A percentile compares a stretch with the other conserved stretches of the same genome.
Evolutionary conservation across 768 basidiomycete genomes (phyloP).

Genomic region (Mycena pura): DNA sequence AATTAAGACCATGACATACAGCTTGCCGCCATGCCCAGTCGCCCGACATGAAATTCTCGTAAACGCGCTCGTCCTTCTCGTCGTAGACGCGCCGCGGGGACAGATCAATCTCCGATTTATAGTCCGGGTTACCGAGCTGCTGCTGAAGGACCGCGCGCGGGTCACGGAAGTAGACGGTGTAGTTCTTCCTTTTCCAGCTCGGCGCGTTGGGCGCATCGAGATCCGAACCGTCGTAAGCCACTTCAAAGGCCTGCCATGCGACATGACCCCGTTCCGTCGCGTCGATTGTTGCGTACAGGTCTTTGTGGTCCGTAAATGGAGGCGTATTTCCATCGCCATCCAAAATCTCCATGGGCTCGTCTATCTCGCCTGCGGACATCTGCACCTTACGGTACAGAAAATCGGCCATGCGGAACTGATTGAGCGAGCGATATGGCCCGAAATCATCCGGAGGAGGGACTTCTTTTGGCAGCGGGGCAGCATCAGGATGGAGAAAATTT

Average conservation of each 20-base stretch:
- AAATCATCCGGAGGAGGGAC: no score
- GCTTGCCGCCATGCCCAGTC: conserved; percentile 35
- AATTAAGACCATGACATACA: conserved; percentile 29
- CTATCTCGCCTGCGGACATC: no score
- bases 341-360: no score
- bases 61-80: background rate
- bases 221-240: conserved; percentile 8
- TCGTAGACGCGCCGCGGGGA: conserved; percentile 22
- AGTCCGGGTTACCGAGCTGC: conserved; percentile 26
- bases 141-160: conserved; percentile 15
- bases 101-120: conserved; percentile 23
- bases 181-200: conserved; percentile 30
- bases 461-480: no score
- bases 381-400: no score
- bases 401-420: no score
- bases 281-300: conserved; percentile 33
- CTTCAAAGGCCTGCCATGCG: conserved; percentile 30
- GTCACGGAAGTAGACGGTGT: conserved; percentile 30
- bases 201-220: conserved; percentile 17
- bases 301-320: conserved; percentile 27
- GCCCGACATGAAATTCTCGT: conserved; percentile 30
- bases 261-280: conserved; percentile 27
- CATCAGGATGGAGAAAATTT: no score
- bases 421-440: no score
- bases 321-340: no score